Conservation (phyloP, 2,329 filamentous ascomycete genomes). For the Colletotrichum tropicale region DNA sequence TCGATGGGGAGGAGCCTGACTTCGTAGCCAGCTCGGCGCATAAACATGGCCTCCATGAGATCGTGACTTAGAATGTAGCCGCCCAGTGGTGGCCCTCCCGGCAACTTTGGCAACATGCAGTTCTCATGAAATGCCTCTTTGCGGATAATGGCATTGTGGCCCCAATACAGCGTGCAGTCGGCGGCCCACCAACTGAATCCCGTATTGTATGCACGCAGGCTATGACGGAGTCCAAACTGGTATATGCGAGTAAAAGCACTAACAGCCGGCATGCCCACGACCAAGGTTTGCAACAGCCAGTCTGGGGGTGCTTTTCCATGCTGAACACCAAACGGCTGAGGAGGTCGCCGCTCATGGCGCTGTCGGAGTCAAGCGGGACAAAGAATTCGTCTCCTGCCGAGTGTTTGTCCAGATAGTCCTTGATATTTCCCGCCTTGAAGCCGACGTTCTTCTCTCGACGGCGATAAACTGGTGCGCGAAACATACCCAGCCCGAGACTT, state of each 20-base stretch:
- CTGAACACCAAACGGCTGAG: not conserved
- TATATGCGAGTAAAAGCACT: not conserved
- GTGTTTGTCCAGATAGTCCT: not conserved
- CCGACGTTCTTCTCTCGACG: not conserved
- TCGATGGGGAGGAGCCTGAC: not conserved
- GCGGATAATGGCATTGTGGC: not conserved
- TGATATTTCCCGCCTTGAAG: not conserved
- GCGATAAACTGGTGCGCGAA: not conserved
- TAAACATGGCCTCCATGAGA: not conserved
- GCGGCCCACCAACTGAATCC: not conserved
- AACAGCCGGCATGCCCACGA: not conserved
- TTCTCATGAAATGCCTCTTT: not conserved
- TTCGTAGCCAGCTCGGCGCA: not conserved
- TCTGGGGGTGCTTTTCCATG: not conserved
- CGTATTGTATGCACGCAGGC: not conserved
- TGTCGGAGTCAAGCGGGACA: not conserved
- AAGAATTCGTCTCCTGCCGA: rapidly evolving
- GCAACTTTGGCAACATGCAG: not conserved
- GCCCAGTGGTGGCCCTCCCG: not conserved
- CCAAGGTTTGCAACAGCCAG: not conserved
- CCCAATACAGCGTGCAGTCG: not conserved
- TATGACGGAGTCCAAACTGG: not conserved
- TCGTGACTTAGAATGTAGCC: not conserved
- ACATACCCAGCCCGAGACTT: not conserved
- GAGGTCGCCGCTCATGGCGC: not conserved